A percentile compares a stretch with the other conserved stretches of the same genome.
These are phyloP conservation scores for Aspergillus luchuensis DNA, from an alignment of 2,329 filamentous ascomycete genomes.

Conservation along the genomic window DNA sequence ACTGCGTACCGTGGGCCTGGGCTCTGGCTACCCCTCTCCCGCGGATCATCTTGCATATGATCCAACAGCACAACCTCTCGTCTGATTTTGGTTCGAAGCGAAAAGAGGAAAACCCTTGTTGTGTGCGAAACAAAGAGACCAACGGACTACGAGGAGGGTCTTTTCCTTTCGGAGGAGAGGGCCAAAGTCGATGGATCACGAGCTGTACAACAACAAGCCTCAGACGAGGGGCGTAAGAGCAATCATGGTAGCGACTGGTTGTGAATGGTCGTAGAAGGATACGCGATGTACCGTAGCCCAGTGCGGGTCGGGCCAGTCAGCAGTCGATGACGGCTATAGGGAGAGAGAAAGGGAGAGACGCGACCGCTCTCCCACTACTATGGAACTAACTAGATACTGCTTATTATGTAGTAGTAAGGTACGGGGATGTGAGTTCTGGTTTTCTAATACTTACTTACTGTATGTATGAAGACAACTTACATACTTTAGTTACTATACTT, in stretches of 20 bases:
- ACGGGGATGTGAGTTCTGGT: constrained; percentile 4
- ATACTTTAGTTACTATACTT: neutral
- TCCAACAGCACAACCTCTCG: neutral
- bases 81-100: neutral
- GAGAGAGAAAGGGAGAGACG: constrained; percentile 29
- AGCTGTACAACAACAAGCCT: constrained; percentile 3
- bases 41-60: neutral
- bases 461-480: constrained; percentile 1
- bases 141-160: neutral
- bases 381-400: neutral
- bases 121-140: neutral
- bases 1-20: neutral
- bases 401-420: neutral
- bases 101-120: neutral
- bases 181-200: neutral
- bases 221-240: neutral
- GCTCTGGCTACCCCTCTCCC: neutral
- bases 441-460: neutral
- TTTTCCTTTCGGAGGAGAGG: neutral
- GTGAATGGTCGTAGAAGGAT: constrained; percentile 6
- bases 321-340: constrained; percentile 20
- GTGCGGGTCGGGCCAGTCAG: constrained; percentile 30
- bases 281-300: constrained; percentile 4
- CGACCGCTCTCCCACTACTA: constrained; percentile 26
- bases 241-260: constrained; percentile 3